Conservation (phyloP, 306 rosid genomes). For the Astragalus glycyphyllos region DNA sequence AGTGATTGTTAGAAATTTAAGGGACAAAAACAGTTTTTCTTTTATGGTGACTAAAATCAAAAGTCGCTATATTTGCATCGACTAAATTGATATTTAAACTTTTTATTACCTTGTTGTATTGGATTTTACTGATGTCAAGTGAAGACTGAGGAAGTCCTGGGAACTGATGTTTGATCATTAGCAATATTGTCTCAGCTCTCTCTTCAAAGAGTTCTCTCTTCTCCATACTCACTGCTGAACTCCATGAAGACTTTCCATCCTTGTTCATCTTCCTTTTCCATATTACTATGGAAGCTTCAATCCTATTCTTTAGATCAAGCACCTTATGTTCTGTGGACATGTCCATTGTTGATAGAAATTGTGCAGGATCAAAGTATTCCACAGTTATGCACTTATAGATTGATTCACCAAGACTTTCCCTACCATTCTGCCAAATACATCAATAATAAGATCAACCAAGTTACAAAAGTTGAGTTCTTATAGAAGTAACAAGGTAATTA, state of each 20-base stretch:
- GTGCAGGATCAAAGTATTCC: constrained; percentile 73
- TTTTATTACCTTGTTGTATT: constrained; percentile 69
- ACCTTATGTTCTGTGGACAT: constrained; percentile 83
- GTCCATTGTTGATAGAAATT: constrained; percentile 69
- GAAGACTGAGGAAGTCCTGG: constrained; percentile 96
- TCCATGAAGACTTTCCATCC: constrained; percentile 82
- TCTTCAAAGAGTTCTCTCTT: constrained; percentile 93
- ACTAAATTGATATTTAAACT: too few relatives aligned
- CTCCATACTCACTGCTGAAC: constrained; percentile 85
- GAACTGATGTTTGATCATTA: constrained; percentile 72
- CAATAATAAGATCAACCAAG: constrained; percentile 28
- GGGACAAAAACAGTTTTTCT: too few relatives aligned
- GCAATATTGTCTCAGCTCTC: constrained; percentile 82
- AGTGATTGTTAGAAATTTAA: too few relatives aligned
- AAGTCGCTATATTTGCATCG: too few relatives aligned
- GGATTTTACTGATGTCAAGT: constrained; percentile 92
- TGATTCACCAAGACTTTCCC: constrained; percentile 81
- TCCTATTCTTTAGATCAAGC: constrained; percentile 79
- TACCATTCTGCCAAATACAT: constrained; percentile 68
- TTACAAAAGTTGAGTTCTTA: constrained; percentile 11
- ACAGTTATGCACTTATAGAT: constrained; percentile 73
- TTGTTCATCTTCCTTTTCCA: constrained; percentile 95
- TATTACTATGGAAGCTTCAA: constrained; percentile 90
- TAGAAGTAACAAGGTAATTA: constrained; percentile 6
- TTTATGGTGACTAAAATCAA: too few relatives aligned